Base-by-base conservation (phyloP, 208 protist genomes). In the Leishmania gerbilli region DNA sequence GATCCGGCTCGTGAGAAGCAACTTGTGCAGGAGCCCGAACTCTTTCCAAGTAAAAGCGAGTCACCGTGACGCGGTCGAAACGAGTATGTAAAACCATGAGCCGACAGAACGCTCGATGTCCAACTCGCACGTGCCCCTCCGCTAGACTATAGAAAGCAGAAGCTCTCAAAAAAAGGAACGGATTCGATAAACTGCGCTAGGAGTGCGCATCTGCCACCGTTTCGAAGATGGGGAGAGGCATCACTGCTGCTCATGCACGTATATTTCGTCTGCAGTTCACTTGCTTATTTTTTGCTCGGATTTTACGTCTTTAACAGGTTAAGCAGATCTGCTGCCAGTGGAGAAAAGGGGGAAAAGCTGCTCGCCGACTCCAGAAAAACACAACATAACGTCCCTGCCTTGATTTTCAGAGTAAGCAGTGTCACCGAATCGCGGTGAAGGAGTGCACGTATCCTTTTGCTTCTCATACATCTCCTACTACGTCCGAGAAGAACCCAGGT, bases 301-400 rank as follows among this genome's bases (percentile, higher is more conserved):
- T n/a, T 5, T 49, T 62, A 62, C 27, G n/a, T 51, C 45, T 55
- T 76, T 76, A 76, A 15, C 45, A 49, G 19, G 56, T 40, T 65
- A 67, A 64, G 49, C 51, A 68, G 56, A 77, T 19, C n/a, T 51
- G 74, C 74, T 47, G 74, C 53, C 27, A 68, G 74, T 65, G 74
- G 51, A 77, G 7, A 77, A 65, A 62, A 67, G 68, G 69, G 42
- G 21, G 21, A 53, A 8, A 62, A 60, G 40, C 27, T 45, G 19
- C 47, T 53, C 49, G 34, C 13, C 34, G 1, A n/a, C 1, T 31
- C 34, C 40, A 51, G 2, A 74, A 74, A 74, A 51, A 51, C 15
- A 15, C 9, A 13, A 11, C 5, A 55, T 51, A 51, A 55, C 27
- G 27, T 27, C n/a, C 3, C 27, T 51, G 69, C 27, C 69, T 34